These are phyloP conservation scores for Paecilomyces niveus DNA, from an alignment of 2,329 filamentous ascomycete species.

Conservation along the genomic window DNA sequence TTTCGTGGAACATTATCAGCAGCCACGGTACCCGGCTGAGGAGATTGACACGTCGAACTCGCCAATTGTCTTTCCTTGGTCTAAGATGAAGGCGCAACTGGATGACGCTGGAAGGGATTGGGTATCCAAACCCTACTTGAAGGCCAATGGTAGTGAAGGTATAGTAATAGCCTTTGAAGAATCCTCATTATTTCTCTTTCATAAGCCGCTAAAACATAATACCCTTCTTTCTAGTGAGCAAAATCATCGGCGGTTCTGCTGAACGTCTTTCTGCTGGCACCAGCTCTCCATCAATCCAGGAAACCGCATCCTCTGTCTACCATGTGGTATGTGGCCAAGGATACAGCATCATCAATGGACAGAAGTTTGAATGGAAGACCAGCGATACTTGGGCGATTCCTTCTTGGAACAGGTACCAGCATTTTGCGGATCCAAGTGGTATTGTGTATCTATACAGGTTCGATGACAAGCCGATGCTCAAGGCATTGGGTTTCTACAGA, in stretches of 20 bases:
- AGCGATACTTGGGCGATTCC: constrained; percentile 52
- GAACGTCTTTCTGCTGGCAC: constrained; percentile 35
- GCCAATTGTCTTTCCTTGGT: constrained; percentile 45
- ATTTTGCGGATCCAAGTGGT: constrained; percentile 31
- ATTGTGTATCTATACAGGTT: constrained; percentile 48
- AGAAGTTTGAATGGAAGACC: constrained; percentile 37
- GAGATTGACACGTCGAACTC: constrained; percentile 35
- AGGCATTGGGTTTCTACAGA: constrained; percentile 45
- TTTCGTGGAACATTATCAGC: constrained; percentile 44
- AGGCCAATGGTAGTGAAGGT: constrained; percentile 28
- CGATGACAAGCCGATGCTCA: constrained; percentile 50
- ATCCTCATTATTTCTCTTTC: constrained; percentile 3
- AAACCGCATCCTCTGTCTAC: constrained; percentile 48
- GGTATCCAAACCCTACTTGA: constrained; percentile 25
- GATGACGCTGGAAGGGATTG: constrained; percentile 26
- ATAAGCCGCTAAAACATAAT: background rate
- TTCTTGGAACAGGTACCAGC: constrained; percentile 45
- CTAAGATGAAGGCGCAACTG: constrained; percentile 36
- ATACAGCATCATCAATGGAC: constrained; percentile 30
- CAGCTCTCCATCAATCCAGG: constrained; percentile 33
- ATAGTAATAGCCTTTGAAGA: constrained; percentile 1
- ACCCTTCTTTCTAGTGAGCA: constrained; percentile 30
- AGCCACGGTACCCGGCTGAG: constrained; percentile 42
- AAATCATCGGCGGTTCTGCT: constrained; percentile 43
- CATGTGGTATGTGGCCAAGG: constrained; percentile 47